Evolutionary conservation across 23 red algal genomes (phyloP).

Genomic region (Gracilaria domingensis): DNA sequence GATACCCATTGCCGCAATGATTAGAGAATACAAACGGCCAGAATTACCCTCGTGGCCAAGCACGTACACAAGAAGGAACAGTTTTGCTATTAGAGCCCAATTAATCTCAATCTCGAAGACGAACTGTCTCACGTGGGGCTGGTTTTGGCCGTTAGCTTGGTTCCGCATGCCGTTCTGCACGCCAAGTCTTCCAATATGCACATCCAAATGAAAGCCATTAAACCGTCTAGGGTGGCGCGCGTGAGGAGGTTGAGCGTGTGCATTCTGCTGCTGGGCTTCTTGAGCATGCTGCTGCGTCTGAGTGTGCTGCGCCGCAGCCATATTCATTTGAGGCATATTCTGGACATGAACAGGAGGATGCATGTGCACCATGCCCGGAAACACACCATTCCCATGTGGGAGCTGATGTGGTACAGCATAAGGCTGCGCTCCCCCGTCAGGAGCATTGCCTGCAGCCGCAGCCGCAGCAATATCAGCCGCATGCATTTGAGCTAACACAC

Average conservation of each 20-base stretch:
- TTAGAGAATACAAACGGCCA: conserved; percentile 54
- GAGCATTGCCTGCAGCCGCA: background rate
- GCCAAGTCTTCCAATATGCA: conserved; percentile 22
- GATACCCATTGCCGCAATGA: conserved; percentile 56
- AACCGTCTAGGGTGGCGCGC: background rate
- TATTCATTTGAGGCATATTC: conserved; percentile 16
- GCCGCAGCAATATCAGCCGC: conserved; percentile 1
- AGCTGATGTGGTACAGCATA: conserved; percentile 10
- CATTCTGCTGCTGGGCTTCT: background rate
- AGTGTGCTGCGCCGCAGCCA: background rate
- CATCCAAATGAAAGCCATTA: conserved; percentile 48
- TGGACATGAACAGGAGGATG: conserved; percentile 20
- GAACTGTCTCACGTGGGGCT: conserved; percentile 56
- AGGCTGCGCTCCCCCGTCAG: background rate
- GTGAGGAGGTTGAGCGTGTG: conserved; percentile 2
- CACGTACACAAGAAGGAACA: conserved; percentile 70
- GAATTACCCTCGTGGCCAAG: conserved; percentile 77
- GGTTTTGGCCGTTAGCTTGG: conserved; percentile 8
- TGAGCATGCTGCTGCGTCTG: background rate
- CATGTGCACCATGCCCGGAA: conserved; percentile 14
- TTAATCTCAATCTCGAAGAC: conserved; percentile 83
- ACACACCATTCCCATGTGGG: conserved; percentile 9
- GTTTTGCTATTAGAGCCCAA: conserved; percentile 76
- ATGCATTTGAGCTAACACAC: conserved; percentile 19
- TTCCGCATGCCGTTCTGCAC: conserved; percentile 1